Percentiles rank a stretch among this genome's conserved stretches.
Evolutionary conservation across 306 rosid species (phyloP).

Genomic region (Vigna trinervia): DNA sequence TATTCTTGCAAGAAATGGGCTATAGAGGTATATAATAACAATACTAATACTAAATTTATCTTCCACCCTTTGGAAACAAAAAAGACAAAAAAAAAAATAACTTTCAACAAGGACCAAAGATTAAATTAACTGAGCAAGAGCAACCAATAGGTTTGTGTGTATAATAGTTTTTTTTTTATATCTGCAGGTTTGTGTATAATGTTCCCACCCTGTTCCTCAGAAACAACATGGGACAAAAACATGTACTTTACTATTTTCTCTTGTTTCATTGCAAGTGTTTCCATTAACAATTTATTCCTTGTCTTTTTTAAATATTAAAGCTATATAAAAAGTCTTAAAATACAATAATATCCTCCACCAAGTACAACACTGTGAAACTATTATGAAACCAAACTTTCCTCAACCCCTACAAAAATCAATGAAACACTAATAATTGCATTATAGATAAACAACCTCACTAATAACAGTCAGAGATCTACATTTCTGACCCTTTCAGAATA

Average conservation of each 20-base stretch:
- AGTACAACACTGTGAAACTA: background rate
- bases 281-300: background rate
- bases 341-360: background rate
- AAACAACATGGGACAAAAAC: background rate
- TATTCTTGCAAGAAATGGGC: no score
- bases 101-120: no score
- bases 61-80: no score
- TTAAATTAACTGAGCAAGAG: no score
- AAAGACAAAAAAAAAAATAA: no score
- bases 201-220: background rate
- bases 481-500: background rate
- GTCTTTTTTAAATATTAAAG: background rate
- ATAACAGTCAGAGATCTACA: background rate
- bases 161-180: no score
- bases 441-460: background rate
- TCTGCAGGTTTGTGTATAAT: no score
- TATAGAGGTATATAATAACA: no score
- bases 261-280: background rate
- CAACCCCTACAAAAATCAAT: background rate
- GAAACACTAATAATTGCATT: background rate
- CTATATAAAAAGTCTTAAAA: background rate
- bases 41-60: no score
- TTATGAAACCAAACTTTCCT: slow-evolving; percentile 11
- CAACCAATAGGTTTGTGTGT: no score
- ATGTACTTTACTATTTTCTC: background rate